Percentiles rank a stretch among this genome's conserved stretches.
These are phyloP conservation scores for Penicillium manginii DNA, from an alignment of 495 filamentous ascomycete genomes.

Conservation along the genomic window DNA sequence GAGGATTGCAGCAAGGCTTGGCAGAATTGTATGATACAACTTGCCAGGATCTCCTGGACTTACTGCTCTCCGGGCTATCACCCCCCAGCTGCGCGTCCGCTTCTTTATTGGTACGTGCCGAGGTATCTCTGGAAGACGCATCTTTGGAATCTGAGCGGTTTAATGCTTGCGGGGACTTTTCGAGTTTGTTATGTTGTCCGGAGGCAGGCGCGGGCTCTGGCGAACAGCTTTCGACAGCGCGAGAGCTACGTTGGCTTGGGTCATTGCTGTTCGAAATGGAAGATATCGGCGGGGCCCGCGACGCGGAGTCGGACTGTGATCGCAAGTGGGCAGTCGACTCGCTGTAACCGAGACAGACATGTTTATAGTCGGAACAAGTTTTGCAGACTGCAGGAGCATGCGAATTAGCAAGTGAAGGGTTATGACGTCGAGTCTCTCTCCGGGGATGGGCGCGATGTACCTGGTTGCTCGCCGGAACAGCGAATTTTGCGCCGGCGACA, in stretches of 20 bases:
- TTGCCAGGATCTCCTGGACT: conserved; percentile 15
- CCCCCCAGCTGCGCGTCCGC: conserved; percentile 31
- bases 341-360: conserved; percentile 70
- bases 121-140: conserved; percentile 23
- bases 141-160: conserved; percentile 28
- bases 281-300: conserved; percentile 29
- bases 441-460: conserved; percentile 26
- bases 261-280: conserved; percentile 26
- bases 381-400: conserved; percentile 55
- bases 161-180: conserved; percentile 24
- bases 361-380: conserved; percentile 75
- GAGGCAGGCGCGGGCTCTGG: conserved; percentile 28
- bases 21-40: background rate
- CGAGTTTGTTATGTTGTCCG: conserved; percentile 7
- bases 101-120: conserved; percentile 34
- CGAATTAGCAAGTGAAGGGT: background rate
- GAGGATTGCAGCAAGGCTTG: background rate
- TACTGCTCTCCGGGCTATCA: conserved; percentile 48
- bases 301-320: conserved; percentile 41
- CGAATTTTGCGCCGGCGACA: conserved; percentile 84
- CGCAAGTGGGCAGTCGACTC: conserved; percentile 68
- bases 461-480: conserved; percentile 76
- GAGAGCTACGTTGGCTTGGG: conserved; percentile 17
- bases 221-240: conserved; percentile 35
- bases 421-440: background rate